Conservation (phyloP, 148 eudicot species). For the Nyssa sinensis region DNA sequence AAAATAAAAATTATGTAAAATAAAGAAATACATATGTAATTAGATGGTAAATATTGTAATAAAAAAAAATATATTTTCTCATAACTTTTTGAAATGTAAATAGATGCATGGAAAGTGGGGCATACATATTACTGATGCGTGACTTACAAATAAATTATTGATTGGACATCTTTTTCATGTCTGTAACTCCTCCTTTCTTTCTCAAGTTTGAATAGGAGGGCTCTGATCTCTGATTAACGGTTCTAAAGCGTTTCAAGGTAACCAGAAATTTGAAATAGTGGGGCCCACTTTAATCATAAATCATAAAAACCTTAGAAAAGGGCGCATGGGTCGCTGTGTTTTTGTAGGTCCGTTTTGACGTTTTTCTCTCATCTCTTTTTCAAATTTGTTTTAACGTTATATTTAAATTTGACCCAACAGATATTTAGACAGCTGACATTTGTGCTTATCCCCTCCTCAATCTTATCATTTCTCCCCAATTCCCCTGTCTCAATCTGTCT, state of each 20-base stretch:
- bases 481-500: neutral
- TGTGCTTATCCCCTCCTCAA: slow-evolving; percentile 3
- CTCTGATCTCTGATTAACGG: slow-evolving; percentile 1
- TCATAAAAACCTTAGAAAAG: too few species aligned
- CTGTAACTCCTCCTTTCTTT: neutral
- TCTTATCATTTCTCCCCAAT: neutral
- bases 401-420: neutral
- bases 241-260: neutral
- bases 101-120: too few species aligned
- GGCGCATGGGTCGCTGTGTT: neutral
- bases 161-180: neutral
- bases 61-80: too few species aligned
- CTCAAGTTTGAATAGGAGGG: neutral
- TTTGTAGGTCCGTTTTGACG: neutral
- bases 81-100: too few species aligned
- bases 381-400: neutral
- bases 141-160: neutral
- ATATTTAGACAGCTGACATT: slow-evolving; percentile 1
- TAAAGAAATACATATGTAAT: too few species aligned
- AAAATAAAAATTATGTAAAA: too few species aligned
- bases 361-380: neutral
- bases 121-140: neutral
- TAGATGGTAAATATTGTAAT: too few species aligned
- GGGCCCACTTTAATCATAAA: neutral
- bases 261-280: neutral